Conservation (phyloP, 768 basidiomycete species). For the Calvatia gigantea region DNA sequence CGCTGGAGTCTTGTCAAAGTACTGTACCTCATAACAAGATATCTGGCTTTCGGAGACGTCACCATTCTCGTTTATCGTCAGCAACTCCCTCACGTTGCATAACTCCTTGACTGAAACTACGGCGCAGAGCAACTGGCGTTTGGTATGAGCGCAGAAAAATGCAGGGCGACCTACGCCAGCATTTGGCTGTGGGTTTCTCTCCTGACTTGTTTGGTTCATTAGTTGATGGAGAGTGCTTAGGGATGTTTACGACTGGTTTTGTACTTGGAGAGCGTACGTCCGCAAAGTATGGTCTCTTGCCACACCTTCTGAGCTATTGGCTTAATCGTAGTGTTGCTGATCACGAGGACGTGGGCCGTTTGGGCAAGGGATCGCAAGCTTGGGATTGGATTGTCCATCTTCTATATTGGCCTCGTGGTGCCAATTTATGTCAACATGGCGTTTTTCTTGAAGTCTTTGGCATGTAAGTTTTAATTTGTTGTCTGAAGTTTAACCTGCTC, state of each 20-base stretch:
- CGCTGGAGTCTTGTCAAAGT: background rate
- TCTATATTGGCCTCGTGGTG: background rate
- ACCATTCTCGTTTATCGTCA: background rate
- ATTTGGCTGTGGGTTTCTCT: background rate
- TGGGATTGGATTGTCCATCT: background rate
- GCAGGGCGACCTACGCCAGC: background rate
- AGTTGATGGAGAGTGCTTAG: background rate
- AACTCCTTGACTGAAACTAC: background rate
- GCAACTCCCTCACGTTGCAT: background rate
- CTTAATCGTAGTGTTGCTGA: background rate
- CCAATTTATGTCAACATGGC: slow-evolving; percentile 1
- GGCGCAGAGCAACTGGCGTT: background rate
- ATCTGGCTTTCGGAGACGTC: background rate
- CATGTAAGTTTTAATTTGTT: background rate
- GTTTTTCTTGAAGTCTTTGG: background rate
- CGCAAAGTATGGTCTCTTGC: background rate
- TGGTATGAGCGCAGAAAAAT: background rate
- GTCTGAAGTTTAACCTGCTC: background rate
- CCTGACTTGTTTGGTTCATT: background rate
- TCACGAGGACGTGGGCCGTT: slow-evolving; percentile 5
- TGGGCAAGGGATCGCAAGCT: slow-evolving; percentile 3
- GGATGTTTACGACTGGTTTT: background rate
- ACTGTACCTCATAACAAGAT: background rate
- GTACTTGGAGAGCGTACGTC: background rate
- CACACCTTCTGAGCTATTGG: background rate